Base-by-base conservation (phyloP, 2,329 filamentous ascomycete genomes). In the Didymosphaeria variabile region DNA sequence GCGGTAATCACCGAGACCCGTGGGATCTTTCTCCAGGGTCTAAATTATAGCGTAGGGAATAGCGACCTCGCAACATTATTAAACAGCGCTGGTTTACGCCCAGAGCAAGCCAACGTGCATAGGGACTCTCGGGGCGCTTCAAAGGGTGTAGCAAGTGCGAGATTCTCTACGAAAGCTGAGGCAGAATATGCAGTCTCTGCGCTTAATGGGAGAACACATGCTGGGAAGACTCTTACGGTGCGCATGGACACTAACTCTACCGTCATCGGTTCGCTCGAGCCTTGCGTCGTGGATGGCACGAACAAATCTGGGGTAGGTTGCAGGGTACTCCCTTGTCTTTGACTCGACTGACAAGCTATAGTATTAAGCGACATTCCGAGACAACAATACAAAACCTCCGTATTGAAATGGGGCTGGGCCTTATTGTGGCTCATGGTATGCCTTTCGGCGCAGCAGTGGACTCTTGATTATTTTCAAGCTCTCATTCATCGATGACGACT, bases 1-100 rank as follows among this genome's bases (percentile, higher is more conserved):
- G 74, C 72, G 17, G 65, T 77, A 21, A 61, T 75, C 31, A 79
- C 77, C 8, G 77, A 79, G 60, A 68, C 73, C 26, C 75, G 77
- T 8, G 77, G 76, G 8, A 73, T 79, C 32, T 78, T 78, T 63
- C 73, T 79, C 36, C 68, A 67, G 23, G 71, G 72, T 19, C 60
- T 79, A 17, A 73, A 62, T 50, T 77, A 72, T 58, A 69, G 67
- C 9, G 68, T 67, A 44, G 65, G 65, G 8, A 62, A 65, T 21
- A 65, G 59, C 26, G 73, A 78, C 12, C 68, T 79, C 10, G 58
- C 63, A 15, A 55, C 60, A 8, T 60, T 79, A 15, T 58, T 79
- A 10, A 61, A 61, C 32, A 70, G 64, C 31, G 66, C 70, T 5
- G 73, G 73, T 17, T 29, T 59, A 12, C 61, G 62, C 31, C 68